phyloP scores from a whole-genome alignment of 768 basidiomycete species.

The Leucosporidium yakuticum region DNA sequence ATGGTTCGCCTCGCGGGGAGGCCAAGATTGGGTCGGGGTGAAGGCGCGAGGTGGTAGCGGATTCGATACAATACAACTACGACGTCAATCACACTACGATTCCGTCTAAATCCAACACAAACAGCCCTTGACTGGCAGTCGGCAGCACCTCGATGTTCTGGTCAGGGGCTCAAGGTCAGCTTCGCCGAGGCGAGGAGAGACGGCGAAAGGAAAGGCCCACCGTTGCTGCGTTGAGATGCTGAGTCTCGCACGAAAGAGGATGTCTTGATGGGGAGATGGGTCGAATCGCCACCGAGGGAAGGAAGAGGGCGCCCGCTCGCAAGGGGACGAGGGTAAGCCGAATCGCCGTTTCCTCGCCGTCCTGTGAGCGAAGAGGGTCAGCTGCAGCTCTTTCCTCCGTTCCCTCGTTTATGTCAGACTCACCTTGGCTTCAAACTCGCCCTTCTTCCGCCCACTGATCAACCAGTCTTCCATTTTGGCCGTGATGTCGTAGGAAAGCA shows the following conservation, averaged over 20 bases:
- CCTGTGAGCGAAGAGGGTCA: constrained; percentile 47
- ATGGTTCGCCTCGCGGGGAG: too few species aligned
- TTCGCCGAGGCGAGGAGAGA: too few species aligned
- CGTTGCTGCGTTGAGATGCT: constrained; percentile 78
- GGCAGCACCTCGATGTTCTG: constrained; percentile 68
- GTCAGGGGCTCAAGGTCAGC: too few species aligned
- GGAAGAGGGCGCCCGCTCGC: constrained; percentile 68
- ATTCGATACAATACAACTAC: too few species aligned
- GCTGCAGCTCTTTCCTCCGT: not conserved
- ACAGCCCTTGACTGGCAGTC: constrained; percentile 47
- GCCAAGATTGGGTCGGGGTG: too few species aligned
- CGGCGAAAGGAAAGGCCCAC: too few species aligned
- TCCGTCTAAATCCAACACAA: too few species aligned
- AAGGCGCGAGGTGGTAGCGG: too few species aligned
- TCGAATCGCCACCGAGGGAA: constrained; percentile 67
- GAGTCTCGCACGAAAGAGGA: constrained; percentile 56
- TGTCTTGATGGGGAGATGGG: constrained; percentile 54
- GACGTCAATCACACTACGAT: too few species aligned
- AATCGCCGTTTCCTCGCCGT: constrained; percentile 56
- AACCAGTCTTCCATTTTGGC: constrained; percentile 79
- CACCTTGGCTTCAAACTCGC: constrained; percentile 70
- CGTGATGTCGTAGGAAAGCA: constrained; percentile 56
- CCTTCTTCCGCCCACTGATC: constrained; percentile 78
- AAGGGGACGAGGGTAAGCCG: constrained; percentile 77
- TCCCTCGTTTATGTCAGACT: constrained; percentile 33